Evolutionary conservation across 345 rosid genomes (phyloP), one percentile per base, ranked within the genome.

Genomic region (Reutealis trisperma): DNA sequence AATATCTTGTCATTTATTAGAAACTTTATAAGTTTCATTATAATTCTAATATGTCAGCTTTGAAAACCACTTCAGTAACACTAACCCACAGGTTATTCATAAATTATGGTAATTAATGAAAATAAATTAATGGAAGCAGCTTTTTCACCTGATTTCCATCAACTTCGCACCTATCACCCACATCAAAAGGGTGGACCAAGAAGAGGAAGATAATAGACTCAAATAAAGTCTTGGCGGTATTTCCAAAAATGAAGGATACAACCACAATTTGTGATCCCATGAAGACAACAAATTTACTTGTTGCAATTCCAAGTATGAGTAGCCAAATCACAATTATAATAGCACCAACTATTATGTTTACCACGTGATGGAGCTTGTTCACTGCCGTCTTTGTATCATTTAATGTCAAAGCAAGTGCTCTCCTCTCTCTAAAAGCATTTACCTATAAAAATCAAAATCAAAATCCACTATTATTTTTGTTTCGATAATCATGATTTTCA

Each of bases 361-460:
- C 86, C 88, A 96, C 85, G 0, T 85, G 88, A 80, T 92, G 97
- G 44, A 96, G 98, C 80, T 87, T 92, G 87, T 90, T 89, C 73
- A 96, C 97, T 0, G 98, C 99, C 54, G 99, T 95, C 76, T 95
- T 93, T 41, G 99, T 93, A 72, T 93, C 98, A 52, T 95, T 93
- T 60, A 95, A 80, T 4, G 99, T 92, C 79, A 96, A 57, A n/a
- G 99, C 92, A 55, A 96, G 98, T 49, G 99, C 99, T 83, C 87
- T 89, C 78, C 98, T 85, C 79, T 93, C 98, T 83, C 99, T 90
- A 75, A 92, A 96, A 55, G 89, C 94, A 85, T 89, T 89, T 24
- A 95, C 93, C 97, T 95, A 80, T 22, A 81, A 13, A 8, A n/a
- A 21, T 18, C 6, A 21, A 42, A 4, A 37, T 11, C 30, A 60